These are phyloP conservation scores for Hanseniaspora vineae DNA, from an alignment of 805 yeast species.

Conservation along the genomic window DNA sequence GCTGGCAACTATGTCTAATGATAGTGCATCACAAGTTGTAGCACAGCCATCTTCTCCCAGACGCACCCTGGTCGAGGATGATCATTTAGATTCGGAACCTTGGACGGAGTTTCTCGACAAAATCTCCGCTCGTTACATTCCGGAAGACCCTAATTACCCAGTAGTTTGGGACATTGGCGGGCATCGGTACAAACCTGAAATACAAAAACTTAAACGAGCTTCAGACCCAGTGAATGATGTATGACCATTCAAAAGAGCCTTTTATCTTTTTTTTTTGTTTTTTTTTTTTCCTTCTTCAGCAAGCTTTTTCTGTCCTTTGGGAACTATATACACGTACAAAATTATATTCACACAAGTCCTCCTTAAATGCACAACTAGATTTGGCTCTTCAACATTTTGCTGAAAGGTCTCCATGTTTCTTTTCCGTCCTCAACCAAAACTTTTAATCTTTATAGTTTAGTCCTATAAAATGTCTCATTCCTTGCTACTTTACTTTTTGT, in stretches of 20 bases:
- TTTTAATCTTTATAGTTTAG: too few relatives aligned
- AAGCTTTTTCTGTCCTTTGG: too few relatives aligned
- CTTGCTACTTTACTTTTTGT: too few relatives aligned
- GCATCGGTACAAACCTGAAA: slow-evolving; percentile 15
- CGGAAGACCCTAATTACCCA: slow-evolving; percentile 23
- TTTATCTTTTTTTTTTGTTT: background rate
- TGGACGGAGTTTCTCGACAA: slow-evolving; percentile 17
- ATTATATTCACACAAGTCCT: too few relatives aligned
- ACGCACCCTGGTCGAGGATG: background rate
- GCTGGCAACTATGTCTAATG: background rate
- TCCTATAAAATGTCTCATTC: too few relatives aligned
- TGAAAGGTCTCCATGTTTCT: too few relatives aligned
- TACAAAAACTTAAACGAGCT: slow-evolving; percentile 11
- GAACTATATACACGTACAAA: too few relatives aligned
- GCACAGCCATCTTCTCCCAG: background rate
- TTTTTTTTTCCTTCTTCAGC: background rate
- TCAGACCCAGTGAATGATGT: background rate
- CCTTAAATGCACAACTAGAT: too few relatives aligned
- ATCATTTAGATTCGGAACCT: slow-evolving; percentile 5
- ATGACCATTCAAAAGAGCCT: background rate
- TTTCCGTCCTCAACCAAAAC: too few relatives aligned
- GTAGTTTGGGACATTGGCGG: slow-evolving; percentile 19
- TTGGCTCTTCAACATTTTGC: too few relatives aligned
- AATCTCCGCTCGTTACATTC: slow-evolving; percentile 11
- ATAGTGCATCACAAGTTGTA: background rate